Evolutionary conservation across 78 protist genomes (phyloP).

Genomic region (Dictyostelium citrinum): DNA sequence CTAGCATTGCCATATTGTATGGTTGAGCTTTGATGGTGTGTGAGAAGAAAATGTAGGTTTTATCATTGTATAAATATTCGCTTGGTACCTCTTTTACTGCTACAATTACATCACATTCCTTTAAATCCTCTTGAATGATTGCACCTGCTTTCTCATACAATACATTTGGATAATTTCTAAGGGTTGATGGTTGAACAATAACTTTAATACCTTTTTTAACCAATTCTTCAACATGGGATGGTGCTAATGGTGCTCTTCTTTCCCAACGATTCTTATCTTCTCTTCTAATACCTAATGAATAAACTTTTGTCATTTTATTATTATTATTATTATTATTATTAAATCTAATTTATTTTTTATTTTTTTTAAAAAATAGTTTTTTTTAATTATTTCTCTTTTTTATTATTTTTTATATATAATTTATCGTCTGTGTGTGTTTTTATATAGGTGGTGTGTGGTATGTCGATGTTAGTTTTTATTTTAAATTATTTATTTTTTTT

Average conservation of each 20-base stretch:
- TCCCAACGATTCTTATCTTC: conserved; percentile 95
- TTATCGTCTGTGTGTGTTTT: not conserved
- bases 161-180: conserved; percentile 80
- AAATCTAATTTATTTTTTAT: too few relatives aligned
- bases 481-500: not conserved
- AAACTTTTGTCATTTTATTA: conserved; percentile 31
- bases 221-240: conserved; percentile 85
- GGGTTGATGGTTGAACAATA: conserved; percentile 91
- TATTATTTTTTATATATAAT: too few relatives aligned
- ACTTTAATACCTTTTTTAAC: conserved; percentile 75
- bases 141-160: conserved; percentile 93
- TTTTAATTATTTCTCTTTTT: not conserved
- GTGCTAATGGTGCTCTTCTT: conserved; percentile 95
- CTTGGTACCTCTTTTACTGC: conserved; percentile 94
- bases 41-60: conserved; percentile 84
- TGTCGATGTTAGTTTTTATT: not conserved
- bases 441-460: not conserved
- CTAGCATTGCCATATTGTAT: conserved; percentile 93
- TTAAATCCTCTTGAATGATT: conserved; percentile 82
- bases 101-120: conserved; percentile 77
- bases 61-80: conserved; percentile 56
- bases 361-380: not conserved
- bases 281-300: conserved; percentile 85
- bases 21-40: conserved; percentile 96
- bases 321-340: too few relatives aligned